phyloP scores from a whole-genome alignment of 1,139 yeast genomes.

The Petasospora rhodanensis region DNA sequence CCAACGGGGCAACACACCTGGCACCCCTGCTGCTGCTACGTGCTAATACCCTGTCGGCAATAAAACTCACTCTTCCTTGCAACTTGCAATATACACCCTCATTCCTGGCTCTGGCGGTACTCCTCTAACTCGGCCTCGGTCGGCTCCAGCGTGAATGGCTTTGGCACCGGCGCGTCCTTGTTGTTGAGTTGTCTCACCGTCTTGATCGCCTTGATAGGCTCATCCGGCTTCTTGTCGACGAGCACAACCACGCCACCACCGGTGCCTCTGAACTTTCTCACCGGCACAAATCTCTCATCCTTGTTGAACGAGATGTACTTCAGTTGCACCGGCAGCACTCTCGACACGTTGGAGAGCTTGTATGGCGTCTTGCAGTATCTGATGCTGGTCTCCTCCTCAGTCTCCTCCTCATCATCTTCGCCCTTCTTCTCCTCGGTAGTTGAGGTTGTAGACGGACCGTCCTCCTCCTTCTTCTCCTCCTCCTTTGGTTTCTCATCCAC shows the following conservation, averaged over 20 bases:
- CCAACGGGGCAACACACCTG: too few species aligned
- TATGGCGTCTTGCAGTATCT: slow-evolving; percentile 55
- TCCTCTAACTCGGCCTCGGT: slow-evolving; percentile 14
- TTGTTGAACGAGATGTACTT: slow-evolving; percentile 75
- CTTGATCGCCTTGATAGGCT: slow-evolving; percentile 64
- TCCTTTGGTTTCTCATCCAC: slow-evolving; percentile 33
- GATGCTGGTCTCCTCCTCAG: slow-evolving; percentile 30
- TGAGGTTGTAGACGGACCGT: slow-evolving; percentile 28
- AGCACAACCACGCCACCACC: slow-evolving; percentile 75
- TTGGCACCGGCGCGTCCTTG: slow-evolving; percentile 88
- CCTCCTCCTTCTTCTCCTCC: slow-evolving; percentile 23
- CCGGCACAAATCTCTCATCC: slow-evolving; percentile 77
- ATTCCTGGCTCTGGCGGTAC: too few species aligned
- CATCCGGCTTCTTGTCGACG: slow-evolving; percentile 64
- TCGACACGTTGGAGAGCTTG: slow-evolving; percentile 70
- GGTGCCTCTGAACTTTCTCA: slow-evolving; percentile 71
- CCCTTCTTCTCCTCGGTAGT: background rate
- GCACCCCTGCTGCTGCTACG: too few species aligned
- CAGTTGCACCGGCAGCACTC: slow-evolving; percentile 90
- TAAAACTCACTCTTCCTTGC: background rate
- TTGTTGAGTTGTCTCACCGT: slow-evolving; percentile 81
- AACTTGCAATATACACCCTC: background rate
- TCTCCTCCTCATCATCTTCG: slow-evolving; percentile 22
- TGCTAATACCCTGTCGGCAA: too few species aligned
- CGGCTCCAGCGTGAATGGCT: slow-evolving; percentile 51